Percentiles rank a stretch among this genome's conserved stretches.
These are phyloP conservation scores for Lonicera japonica DNA, from an alignment of 129 eudicot genomes.

Conservation along the genomic window DNA sequence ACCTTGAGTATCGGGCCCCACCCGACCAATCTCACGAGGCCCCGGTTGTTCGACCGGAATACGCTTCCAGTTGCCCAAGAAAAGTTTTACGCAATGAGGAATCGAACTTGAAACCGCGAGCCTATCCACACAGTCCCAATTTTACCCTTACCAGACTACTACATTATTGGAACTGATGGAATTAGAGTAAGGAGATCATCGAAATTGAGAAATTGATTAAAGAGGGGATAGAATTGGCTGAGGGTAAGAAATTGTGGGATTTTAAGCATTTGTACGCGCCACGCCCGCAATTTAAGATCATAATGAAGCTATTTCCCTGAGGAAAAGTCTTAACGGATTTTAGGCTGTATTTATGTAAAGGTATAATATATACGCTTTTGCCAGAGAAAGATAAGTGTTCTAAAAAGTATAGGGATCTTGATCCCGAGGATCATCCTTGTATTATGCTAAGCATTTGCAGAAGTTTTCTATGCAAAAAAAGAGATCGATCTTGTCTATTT, in stretches of 20 bases:
- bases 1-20: too few relatives aligned
- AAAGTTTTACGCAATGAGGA: too few relatives aligned
- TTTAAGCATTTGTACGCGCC: constrained; percentile 69
- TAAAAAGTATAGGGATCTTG: constrained; percentile 69
- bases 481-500: too few relatives aligned
- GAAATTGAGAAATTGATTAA: constrained; percentile 37
- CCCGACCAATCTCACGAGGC: too few relatives aligned
- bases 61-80: too few relatives aligned
- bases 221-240: constrained; percentile 42
- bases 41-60: too few relatives aligned
- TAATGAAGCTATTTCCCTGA: constrained; percentile 44
- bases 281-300: constrained; percentile 65
- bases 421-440: constrained; percentile 89
- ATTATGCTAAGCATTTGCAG: constrained; percentile 56
- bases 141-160: too few relatives aligned
- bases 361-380: constrained; percentile 76
- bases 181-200: too few relatives aligned
- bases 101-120: too few relatives aligned
- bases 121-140: too few relatives aligned
- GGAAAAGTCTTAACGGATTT: constrained; percentile 82
- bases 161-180: too few relatives aligned
- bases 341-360: constrained; percentile 89
- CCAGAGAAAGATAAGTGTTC: constrained; percentile 49
- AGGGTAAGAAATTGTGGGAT: constrained; percentile 53
- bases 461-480: too few relatives aligned